Percentiles rank a stretch among this genome's conserved stretches.
These are phyloP conservation scores for Chloris gayana DNA, from an alignment of 176 grass and related monocot genomes.

Conservation along the genomic window DNA sequence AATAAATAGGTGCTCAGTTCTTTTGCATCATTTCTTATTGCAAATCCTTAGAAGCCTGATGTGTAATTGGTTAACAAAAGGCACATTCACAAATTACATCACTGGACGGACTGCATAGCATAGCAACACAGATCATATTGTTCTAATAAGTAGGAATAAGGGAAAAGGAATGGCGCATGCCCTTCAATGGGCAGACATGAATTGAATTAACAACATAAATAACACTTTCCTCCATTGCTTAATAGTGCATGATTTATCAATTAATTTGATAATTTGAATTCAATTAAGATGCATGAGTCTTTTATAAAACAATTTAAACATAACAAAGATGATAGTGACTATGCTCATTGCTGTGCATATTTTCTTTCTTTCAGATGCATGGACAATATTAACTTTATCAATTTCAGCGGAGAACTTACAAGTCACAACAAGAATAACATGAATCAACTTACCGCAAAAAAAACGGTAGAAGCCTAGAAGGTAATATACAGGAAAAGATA, in stretches of 20 bases:
- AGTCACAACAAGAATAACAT: not conserved
- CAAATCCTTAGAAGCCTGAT: not conserved
- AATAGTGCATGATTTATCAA: not conserved
- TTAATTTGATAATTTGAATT: not conserved
- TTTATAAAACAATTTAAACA: not conserved
- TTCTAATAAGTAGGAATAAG: not conserved
- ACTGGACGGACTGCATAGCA: too few relatives aligned
- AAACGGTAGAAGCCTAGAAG: too few relatives aligned
- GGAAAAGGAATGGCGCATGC: not conserved
- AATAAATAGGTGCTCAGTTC: not conserved
- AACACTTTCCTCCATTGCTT: not conserved
- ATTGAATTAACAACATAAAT: not conserved
- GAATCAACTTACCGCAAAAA: conserved; percentile 21
- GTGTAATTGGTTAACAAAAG: too few relatives aligned
- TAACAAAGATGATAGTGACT: not conserved
- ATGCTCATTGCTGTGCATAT: too few relatives aligned
- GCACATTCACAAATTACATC: not conserved
- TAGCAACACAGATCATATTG: too few relatives aligned
- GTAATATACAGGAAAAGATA: conserved; percentile 21
- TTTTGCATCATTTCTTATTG: conserved; percentile 13
- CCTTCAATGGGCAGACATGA: not conserved
- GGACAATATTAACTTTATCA: conserved; percentile 1
- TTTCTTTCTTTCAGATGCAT: not conserved
- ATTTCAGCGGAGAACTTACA: conserved; percentile 20
- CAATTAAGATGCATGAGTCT: not conserved